Conservation (phyloP, 176 grass and related monocot species). For the Aegilops bicornis region DNA sequence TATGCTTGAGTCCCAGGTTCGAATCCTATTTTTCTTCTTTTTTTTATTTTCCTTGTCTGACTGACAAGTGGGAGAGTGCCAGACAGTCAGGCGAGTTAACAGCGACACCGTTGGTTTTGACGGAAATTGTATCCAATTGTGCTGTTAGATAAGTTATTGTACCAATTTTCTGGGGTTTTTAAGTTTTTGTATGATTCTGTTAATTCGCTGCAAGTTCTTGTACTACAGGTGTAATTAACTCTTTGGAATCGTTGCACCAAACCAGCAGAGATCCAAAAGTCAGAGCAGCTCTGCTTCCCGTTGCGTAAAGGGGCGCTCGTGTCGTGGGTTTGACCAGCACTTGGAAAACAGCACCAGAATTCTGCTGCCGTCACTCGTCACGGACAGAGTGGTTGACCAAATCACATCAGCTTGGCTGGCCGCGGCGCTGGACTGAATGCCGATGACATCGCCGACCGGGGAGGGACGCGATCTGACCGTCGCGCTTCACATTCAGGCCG, state of each 20-base stretch:
- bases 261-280: background rate
- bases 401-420: slow-evolving; percentile 8
- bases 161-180: too few species aligned
- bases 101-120: too few species aligned
- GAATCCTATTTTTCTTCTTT: too few species aligned
- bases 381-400: slow-evolving; percentile 41
- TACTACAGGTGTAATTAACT: too few species aligned
- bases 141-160: too few species aligned
- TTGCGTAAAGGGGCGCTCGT: slow-evolving; percentile 1
- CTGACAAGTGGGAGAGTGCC: too few species aligned
- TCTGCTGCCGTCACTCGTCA: background rate
- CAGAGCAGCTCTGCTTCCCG: background rate
- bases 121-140: too few species aligned
- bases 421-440: background rate
- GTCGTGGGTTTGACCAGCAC: slow-evolving; percentile 24
- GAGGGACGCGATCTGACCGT: background rate
- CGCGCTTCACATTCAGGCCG: background rate
- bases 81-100: too few species aligned
- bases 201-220: too few species aligned
- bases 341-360: background rate
- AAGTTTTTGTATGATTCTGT: too few species aligned
- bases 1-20: too few species aligned
- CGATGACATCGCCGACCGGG: background rate
- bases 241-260: slow-evolving; percentile 48
- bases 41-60: too few species aligned